Base-by-base conservation (phyloP, 2,329 filamentous ascomycete species). In the Blastomyces silverae region DNA sequence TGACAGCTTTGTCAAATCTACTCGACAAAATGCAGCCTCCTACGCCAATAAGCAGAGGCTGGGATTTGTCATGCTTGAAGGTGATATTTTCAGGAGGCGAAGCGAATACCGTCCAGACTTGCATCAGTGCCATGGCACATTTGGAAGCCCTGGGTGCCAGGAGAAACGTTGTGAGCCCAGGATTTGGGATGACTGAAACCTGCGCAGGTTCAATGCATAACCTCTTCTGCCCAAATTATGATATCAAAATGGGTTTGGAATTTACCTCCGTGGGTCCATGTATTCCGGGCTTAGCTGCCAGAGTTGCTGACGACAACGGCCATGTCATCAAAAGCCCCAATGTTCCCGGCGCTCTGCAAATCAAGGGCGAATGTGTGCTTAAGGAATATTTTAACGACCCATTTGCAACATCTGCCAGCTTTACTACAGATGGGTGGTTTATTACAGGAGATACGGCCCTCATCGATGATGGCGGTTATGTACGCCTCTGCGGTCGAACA, bases 101-200 rank as follows among this genome's bases (percentile, higher is more conserved):
- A 68, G 73, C 79, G 0, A 83, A 76, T 80, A 25, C 67, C 66
- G 1, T 79, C 78, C 8, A 73, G 78, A 81, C 69, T 71, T 69
- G 37, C 73, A 72, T 1, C 67, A 72, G 67, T 4, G 61, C 74
- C 8, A 68, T 75, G 20, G 44, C 63, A 0, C 48, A 76, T 1
- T 66, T 83, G 2, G 52, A 62, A 2, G 56, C 67, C 15, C 73
- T 73, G 64, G 74, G 78, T 4, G 76, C 77, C 1, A 73, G 67
- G 0, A 22, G n/a, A 0, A 70, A 75, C 17, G 73, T 78, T 8
- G 74, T 83, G 20, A 67, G 66, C 4, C 74, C 81, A 0, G 80
- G 78, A 0, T 83, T 79, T 52, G 79, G 81, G 10, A 80, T 83
- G 80, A 84, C 81, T 0, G 82, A 84, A 72, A 84, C 81, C 0